A percentile compares a stretch with the other conserved stretches of the same genome.
Evolutionary conservation across 306 rosid genomes (phyloP).

Genomic region (Vigna angularis): DNA sequence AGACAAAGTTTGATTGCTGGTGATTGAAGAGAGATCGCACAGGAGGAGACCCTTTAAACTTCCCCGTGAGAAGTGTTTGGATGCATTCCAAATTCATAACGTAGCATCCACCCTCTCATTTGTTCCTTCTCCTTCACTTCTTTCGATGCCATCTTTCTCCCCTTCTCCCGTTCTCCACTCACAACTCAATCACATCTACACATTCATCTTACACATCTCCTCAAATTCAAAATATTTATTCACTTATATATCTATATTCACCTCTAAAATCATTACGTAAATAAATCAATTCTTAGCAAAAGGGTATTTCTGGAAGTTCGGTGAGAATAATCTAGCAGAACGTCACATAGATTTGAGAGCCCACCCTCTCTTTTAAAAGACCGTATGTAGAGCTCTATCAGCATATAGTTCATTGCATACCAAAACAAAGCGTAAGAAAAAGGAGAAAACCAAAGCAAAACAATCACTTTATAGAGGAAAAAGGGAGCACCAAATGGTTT

Average conservation of each 20-base stretch:
- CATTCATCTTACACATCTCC: too few species aligned
- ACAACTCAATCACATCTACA: too few species aligned
- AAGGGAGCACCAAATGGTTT: conserved; percentile 63
- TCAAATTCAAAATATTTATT: not conserved
- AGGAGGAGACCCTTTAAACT: conserved; percentile 42
- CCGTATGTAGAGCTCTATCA: not conserved
- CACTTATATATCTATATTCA: not conserved
- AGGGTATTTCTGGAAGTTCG: conserved; percentile 69
- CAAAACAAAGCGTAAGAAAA: conserved; percentile 5
- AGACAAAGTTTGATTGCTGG: conserved; percentile 46
- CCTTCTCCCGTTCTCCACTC: not conserved
- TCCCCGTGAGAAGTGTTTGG: conserved; percentile 99
- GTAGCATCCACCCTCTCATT: conserved; percentile 52
- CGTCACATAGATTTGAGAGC: conserved; percentile 73
- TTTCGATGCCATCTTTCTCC: conserved; percentile 75
- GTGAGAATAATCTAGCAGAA: conserved; percentile 36
- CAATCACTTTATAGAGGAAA: not conserved
- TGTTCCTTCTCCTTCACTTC: conserved; percentile 78
- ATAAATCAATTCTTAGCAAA: conserved; percentile 11
- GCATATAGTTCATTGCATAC: conserved; percentile 34
- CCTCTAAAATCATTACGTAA: not conserved
- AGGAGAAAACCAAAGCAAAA: not conserved
- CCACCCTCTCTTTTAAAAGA: conserved; percentile 63
- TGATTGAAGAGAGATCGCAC: conserved; percentile 33
- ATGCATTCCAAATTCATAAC: conserved; percentile 78